Evolutionary conservation across 129 eudicot genomes (phyloP).

Genomic region (Arctium lappa): DNA sequence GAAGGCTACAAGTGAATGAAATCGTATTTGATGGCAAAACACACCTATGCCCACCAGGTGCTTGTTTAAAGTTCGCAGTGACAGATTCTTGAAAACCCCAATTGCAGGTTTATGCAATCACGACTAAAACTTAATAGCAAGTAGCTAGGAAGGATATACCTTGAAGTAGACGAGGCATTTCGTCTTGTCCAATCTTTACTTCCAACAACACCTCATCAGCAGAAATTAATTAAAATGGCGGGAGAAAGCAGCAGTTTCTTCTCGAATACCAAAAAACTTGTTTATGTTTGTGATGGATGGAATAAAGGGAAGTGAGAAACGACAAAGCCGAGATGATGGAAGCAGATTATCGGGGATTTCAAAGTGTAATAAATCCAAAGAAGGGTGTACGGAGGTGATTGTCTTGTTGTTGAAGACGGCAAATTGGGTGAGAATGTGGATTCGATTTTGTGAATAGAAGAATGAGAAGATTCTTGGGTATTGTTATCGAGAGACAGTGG

Average conservation of each 20-base stretch:
- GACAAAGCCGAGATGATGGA: slow-evolving; percentile 33
- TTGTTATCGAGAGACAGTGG: background rate
- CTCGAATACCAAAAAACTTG: background rate
- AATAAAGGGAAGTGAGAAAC: slow-evolving; percentile 21
- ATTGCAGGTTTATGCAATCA: background rate
- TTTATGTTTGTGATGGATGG: slow-evolving; percentile 12
- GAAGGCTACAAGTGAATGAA: background rate
- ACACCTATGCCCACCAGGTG: slow-evolving; percentile 22
- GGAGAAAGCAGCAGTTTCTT: slow-evolving; percentile 9
- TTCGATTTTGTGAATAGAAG: background rate
- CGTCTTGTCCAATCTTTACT: slow-evolving; percentile 8
- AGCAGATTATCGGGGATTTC: slow-evolving; percentile 24
- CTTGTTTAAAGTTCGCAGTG: slow-evolving; percentile 4
- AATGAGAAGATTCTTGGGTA: background rate
- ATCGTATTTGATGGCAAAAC: background rate
- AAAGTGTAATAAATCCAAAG: slow-evolving; percentile 7
- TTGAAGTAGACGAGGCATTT: slow-evolving; percentile 35
- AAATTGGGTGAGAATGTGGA: background rate
- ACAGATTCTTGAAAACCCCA: background rate
- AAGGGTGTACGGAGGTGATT: background rate
- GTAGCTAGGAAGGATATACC: background rate
- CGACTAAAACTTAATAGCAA: background rate
- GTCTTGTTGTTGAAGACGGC: slow-evolving; percentile 38
- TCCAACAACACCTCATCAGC: slow-evolving; percentile 4
- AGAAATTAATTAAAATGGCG: slow-evolving; percentile 23